Conservation (phyloP, 441 rosid genomes). For the Adansonia gregorii region DNA sequence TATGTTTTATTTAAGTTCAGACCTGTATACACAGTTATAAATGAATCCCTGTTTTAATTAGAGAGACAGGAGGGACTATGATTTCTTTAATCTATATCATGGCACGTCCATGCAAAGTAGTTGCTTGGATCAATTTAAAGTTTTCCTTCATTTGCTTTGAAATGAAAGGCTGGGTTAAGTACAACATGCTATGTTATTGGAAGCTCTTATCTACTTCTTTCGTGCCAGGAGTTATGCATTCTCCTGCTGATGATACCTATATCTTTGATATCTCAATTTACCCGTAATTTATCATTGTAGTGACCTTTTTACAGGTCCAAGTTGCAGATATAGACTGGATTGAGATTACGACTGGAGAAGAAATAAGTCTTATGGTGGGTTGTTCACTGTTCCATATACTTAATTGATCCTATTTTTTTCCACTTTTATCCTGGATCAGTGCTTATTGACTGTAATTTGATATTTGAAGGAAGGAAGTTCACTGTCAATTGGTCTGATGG, state of each 20-base stretch:
- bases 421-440: constrained; percentile 15
- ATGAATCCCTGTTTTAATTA: neutral
- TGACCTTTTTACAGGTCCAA: constrained; percentile 63
- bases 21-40: neutral
- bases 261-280: constrained; percentile 23
- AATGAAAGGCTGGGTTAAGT: constrained; percentile 3
- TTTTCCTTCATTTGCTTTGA: constrained; percentile 13
- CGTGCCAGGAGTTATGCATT: constrained; percentile 1
- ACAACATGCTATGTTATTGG: neutral
- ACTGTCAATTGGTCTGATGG: constrained; percentile 59
- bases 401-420: constrained; percentile 5
- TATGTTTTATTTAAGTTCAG: neutral
- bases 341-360: constrained; percentile 73
- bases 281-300: constrained; percentile 28
- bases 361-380: constrained; percentile 85
- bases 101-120: neutral
- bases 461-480: constrained; percentile 77
- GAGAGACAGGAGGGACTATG: neutral
- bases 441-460: constrained; percentile 29
- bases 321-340: constrained; percentile 97
- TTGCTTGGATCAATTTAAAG: neutral
- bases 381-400: constrained; percentile 26
- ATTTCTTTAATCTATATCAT: constrained; percentile 1
- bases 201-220: constrained; percentile 5
- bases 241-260: constrained; percentile 21